Conservation (phyloP, 2,329 filamentous ascomycete genomes). For the Volutella citrinella region DNA sequence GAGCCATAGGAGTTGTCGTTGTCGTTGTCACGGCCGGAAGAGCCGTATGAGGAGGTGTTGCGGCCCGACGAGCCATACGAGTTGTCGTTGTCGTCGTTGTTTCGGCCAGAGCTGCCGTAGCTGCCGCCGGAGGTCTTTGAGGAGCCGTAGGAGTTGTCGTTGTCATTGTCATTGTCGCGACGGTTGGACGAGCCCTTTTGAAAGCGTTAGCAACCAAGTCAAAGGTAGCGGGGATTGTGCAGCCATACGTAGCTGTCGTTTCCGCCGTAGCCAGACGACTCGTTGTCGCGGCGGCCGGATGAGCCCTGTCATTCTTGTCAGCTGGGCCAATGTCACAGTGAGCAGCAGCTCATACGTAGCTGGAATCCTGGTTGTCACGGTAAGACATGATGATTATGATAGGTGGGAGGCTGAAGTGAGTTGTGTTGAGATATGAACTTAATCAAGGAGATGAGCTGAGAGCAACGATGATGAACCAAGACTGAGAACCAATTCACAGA, state of each 20-base stretch:
- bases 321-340: no score
- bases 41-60: slow-evolving; percentile 24
- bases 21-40: slow-evolving; percentile 1
- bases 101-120: slow-evolving; percentile 11
- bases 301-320: no score
- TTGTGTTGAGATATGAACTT: not conserved
- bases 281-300: no score
- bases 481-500: no score
- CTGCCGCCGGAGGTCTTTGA: slow-evolving; percentile 6
- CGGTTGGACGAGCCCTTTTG: slow-evolving; percentile 2
- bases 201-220: not conserved
- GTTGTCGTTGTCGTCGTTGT: slow-evolving; percentile 7
- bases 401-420: no score
- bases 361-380: slow-evolving; percentile 42
- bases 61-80: slow-evolving; percentile 13
- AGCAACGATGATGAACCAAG: slow-evolving; percentile 4
- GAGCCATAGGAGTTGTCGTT: slow-evolving; percentile 17
- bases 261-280: slow-evolving; percentile 31
- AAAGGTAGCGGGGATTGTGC: not conserved
- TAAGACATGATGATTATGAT: slow-evolving; percentile 42
- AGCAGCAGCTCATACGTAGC: no score
- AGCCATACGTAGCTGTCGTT: slow-evolving; percentile 27
- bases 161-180: slow-evolving; percentile 14
- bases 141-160: slow-evolving; percentile 3
- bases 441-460: slow-evolving; percentile 1